phyloP scores from a whole-genome alignment of 116 monocot genomes.

The Zostera marina region DNA sequence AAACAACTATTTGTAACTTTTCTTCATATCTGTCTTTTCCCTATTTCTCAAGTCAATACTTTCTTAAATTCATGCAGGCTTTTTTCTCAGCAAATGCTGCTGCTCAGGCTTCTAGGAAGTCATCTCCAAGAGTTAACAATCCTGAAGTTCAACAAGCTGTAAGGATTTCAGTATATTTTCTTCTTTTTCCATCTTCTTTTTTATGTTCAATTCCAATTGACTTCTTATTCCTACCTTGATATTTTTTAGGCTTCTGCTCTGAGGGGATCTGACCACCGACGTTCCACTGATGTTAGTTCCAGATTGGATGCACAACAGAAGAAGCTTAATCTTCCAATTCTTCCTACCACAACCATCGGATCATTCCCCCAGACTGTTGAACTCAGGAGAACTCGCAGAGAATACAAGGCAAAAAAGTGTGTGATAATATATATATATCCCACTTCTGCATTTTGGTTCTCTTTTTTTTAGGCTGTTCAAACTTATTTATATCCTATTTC shows the following conservation, averaged over 20 bases:
- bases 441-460: neutral
- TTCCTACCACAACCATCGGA: slow-evolving; percentile 52
- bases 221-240: neutral
- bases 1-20: neutral
- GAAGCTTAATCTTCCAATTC: slow-evolving; percentile 50
- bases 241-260: slow-evolving; percentile 36
- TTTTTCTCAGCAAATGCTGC: slow-evolving; percentile 56
- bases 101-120: slow-evolving; percentile 57
- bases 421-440: neutral
- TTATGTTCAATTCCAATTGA: neutral
- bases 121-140: slow-evolving; percentile 54
- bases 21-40: neutral
- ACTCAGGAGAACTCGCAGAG: slow-evolving; percentile 44
- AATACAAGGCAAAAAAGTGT: slow-evolving; percentile 52
- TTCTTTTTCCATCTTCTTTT: neutral
- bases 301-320: slow-evolving; percentile 49
- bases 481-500: neutral
- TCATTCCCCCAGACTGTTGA: slow-evolving; percentile 58
- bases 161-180: slow-evolving; percentile 6
- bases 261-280: slow-evolving; percentile 41
- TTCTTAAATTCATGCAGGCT: slow-evolving; percentile 19
- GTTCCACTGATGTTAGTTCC: slow-evolving; percentile 38
- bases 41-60: neutral
- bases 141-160: slow-evolving; percentile 58
- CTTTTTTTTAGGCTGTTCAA: neutral